Conservation (phyloP, 2,329 filamentous ascomycete genomes). For the Alternaria sp. region DNA sequence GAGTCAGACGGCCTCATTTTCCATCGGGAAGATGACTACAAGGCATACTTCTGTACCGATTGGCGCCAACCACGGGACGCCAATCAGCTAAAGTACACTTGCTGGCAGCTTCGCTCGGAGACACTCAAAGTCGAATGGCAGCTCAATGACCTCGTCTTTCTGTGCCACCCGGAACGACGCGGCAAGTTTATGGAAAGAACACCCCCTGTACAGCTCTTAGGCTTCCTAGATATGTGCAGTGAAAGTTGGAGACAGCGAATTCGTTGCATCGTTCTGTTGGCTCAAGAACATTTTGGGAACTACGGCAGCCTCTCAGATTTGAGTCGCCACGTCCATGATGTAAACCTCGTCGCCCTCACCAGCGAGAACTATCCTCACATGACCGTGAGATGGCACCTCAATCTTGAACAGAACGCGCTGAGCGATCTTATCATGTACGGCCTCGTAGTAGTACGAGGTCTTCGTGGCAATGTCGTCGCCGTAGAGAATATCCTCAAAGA, state of each 20-base stretch:
- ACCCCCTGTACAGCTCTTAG: background rate
- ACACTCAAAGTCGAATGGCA: background rate
- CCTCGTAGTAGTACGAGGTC: background rate
- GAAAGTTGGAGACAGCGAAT: background rate
- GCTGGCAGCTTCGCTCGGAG: background rate
- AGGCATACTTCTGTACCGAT: background rate
- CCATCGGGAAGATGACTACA: background rate
- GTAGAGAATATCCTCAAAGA: background rate
- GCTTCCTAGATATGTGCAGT: background rate
- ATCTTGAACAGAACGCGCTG: background rate
- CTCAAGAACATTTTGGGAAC: background rate
- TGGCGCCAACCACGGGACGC: background rate
- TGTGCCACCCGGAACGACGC: background rate
- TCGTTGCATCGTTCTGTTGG: background rate
- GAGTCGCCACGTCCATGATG: background rate
- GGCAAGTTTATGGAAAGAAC: background rate
- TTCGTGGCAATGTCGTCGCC: background rate
- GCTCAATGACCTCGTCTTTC: background rate
- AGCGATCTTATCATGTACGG: background rate
- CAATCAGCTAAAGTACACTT: background rate
- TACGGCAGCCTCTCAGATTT: background rate
- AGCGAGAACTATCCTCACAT: background rate
- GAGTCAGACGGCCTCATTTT: background rate
- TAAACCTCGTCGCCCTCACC: background rate
- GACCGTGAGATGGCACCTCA: background rate